Evolutionary conservation across 2,329 filamentous ascomycete species (phyloP), one percentile per base, ranked within the genome.

Genomic region (Colletotrichum incanum): DNA sequence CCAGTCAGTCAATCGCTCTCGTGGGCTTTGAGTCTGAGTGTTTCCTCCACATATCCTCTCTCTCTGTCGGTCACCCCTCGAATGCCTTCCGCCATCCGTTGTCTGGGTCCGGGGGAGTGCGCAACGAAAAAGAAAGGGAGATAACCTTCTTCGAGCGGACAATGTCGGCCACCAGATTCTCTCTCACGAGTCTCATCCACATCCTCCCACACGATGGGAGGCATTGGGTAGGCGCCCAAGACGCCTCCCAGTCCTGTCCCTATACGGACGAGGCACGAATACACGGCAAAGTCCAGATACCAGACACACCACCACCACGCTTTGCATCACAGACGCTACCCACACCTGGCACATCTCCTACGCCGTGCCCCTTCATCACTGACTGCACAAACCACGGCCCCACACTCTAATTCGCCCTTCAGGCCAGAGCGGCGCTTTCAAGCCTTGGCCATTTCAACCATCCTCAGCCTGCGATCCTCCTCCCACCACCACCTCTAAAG

Each of bases 331-430:
- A 61, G 58, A 61, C 41, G 20, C 50, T 52, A 56, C 60, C 50
- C 52, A 59, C 58, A 72, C 69, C 65, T 64, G 58, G 67, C 65
- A 72, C 59, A 52, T 55, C 56, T 55, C 43, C 47, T 31, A 39
- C 34, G 60, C 47, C 47, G 34, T 52, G 47, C 65, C 59, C 65
- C 65, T 69, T 72, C 65, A 69, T 72, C 69, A 71, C 34, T 49
- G 58, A 63, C 26, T 72, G 52, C 49, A 71, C 67, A 61, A 66
- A 37, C 71, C 56, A 59, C 55, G 37, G 66, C 66, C 55, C 67
- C 66, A 66, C 71, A 66, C 60, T 56, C 60, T 65, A 71, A 45
- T 73, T 58, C 66, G 62, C 50, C 55, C 55, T 71, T 56, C 43
- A 58, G 39, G 58, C 61, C 55, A 65, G 60, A 49, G 71, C 39